Base-by-base conservation (phyloP, 169 alveolate species). In the Plasmodium reichenowi region DNA sequence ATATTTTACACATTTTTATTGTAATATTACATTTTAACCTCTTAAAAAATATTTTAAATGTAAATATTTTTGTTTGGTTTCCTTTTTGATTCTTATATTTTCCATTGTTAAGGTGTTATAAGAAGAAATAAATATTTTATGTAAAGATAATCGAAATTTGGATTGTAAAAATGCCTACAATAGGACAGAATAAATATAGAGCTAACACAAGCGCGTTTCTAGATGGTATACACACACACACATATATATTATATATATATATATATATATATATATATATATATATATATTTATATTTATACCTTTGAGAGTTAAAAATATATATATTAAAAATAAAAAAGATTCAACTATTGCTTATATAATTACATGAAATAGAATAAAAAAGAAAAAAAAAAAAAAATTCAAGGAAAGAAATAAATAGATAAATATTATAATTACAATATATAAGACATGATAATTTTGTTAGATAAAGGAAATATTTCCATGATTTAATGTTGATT, bases 171-270 rank as follows among this genome's bases (percentile, higher is more conserved):
- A 78, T 78, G 89, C 89, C 89, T 78, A 59, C 76, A 50, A 50
- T 78, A 78, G 89, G 89, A 66, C 64, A 78, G 52, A 78, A 43
- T n/a, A 78, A 78, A 38, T 66, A 78, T 59, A 78, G 78, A 56
- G 66, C 64, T 58, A 56, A 59, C 22, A 64, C 71, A 58, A 78
- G 24, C 76, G 45, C 78, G 38, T 78, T 47, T 15, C 48, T 78
- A 78, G 89, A 78, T 73, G 89, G 89, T 78, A 78, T 58, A 52
- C 29, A 78, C 54, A 50, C 52, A 38, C 9, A 5, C 47, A 38
- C 47, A 38, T 1, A 38, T 9, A 38, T 6, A 38, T 0, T 1
- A 38, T 9, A 38, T 6, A 38, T 0, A 32, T 0, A 32, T 9
- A 32, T 32, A 5, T 32, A 9, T 32, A 32, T 32, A 4, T 4